A percentile compares a stretch with the other conserved stretches of the same genome.
Conservation (phyloP, 139 green algal genomes). For the Picocystis salinarum region DNA sequence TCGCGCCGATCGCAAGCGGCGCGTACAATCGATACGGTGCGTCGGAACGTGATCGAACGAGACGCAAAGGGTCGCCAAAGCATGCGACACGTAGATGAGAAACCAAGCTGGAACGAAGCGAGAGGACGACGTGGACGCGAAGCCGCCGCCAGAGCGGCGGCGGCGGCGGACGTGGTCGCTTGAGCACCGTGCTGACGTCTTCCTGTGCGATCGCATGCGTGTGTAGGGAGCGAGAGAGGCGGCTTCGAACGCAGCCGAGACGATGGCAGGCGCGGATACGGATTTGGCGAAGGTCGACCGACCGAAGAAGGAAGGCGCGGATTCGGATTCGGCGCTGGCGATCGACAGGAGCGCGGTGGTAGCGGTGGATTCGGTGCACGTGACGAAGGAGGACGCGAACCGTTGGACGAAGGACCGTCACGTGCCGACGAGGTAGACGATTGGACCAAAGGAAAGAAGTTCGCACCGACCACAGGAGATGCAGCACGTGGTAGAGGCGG, state of each 20-base stretch:
- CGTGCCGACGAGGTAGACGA: constrained; percentile 48
- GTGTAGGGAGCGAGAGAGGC: background rate
- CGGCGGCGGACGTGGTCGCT: background rate
- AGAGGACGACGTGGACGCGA: too few relatives aligned
- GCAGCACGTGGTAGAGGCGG: constrained; percentile 8
- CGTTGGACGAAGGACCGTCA: constrained; percentile 29
- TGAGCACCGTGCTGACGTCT: background rate
- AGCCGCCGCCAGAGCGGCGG: too few relatives aligned
- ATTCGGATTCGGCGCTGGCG: constrained; percentile 13
- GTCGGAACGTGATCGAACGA: too few relatives aligned
- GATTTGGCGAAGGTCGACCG: background rate
- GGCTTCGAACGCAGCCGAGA: constrained; percentile 7
- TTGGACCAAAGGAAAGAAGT: constrained; percentile 44
- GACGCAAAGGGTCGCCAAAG: too few relatives aligned
- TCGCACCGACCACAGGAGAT: constrained; percentile 21
- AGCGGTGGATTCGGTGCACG: constrained; percentile 15
- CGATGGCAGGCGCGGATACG: background rate
- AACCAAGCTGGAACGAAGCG: too few relatives aligned
- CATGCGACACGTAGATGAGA: too few relatives aligned
- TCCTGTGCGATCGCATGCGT: background rate
- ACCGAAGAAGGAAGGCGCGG: constrained; percentile 3
- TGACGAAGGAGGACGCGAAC: constrained; percentile 8
- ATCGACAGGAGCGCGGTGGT: constrained; percentile 7
- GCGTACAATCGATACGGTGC: too few relatives aligned
- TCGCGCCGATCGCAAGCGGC: too few relatives aligned